phyloP scores from a whole-genome alignment of 2,329 filamentous ascomycete species.

The Colletotrichum tamarilloi region DNA sequence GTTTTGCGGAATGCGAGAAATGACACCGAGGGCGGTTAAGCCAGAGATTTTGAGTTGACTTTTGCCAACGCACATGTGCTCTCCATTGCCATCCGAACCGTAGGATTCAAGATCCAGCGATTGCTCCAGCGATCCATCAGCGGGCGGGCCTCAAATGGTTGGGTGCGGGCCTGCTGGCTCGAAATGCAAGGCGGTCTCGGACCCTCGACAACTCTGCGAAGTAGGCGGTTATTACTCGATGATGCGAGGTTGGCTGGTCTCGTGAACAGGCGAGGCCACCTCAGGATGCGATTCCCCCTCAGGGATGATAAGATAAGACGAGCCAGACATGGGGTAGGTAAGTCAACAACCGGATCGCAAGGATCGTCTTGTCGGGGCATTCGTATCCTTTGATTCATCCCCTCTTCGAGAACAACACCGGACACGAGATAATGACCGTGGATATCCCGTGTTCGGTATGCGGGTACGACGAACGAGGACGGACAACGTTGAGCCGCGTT shows the following conservation, averaged over 20 bases:
- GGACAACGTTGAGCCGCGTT: neutral
- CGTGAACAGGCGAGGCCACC: constrained; percentile 13
- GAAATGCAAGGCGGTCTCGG: constrained; percentile 19
- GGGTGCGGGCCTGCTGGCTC: constrained; percentile 7
- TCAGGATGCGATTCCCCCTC: constrained; percentile 8
- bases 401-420: neutral
- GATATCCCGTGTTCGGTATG: neutral
- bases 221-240: neutral
- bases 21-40: neutral
- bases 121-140: constrained; percentile 6
- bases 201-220: neutral
- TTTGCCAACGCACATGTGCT: neutral
- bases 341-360: constrained; percentile 7
- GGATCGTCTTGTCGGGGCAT: constrained; percentile 6
- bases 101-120: neutral
- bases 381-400: constrained; percentile 16
- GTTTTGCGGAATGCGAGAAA: neutral
- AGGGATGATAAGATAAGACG: constrained; percentile 28
- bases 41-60: neutral
- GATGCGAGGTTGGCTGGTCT: constrained; percentile 17
- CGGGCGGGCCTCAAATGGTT: neutral
- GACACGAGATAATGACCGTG: neutral
- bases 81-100: neutral
- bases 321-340: neutral
- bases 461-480: constrained; percentile 2